Evolutionary conservation across 2,329 filamentous ascomycete genomes (phyloP), one percentile per base, ranked within the genome.

Genomic region (Metarhizium guizhouense): DNA sequence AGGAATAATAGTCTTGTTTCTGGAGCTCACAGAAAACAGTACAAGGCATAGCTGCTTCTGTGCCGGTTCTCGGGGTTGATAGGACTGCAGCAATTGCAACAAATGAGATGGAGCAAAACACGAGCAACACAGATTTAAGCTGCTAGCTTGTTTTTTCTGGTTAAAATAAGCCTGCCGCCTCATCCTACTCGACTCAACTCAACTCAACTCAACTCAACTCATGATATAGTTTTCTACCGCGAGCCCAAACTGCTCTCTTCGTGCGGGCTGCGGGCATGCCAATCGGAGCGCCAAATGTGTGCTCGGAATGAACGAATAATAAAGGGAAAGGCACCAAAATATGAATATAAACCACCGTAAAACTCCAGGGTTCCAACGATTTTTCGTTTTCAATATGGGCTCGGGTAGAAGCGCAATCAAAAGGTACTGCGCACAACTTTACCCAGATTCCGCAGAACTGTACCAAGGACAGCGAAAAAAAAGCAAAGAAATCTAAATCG

Each of bases 91-190:
- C 47, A 34, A 30, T 30, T 30, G 25, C 29, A 25, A 38, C 30
- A 34, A 51, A 51, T 42, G 50, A 20, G 47, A 55, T n/a, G 14
- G 42, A 55, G 34, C 18, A 52, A 14, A 51, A 30, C 36, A 47
- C 47, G 29, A 43, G n/a, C 32, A 49, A 56, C 38, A 45, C 34
- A 52, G 43, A 55, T 16, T 47, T 43, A 36, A 48, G 42, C 43
- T 51, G 29, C 43, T 45, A 56, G 40, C 36, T 20, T 34, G 25
- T 30, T 47, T 47, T 18, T 25, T 20, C n/a, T 5, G 11, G 13
- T 14, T n/a, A 13, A 38, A 14, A 43, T 6, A 30, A 56, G 43
- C 32, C 36, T 56, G 50, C 50, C 50, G 50, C 34, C 43, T 30
- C 34, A 40, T 49, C 29, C 48, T 40, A 29, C 45, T 48, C 45